Evolutionary conservation across 2,329 filamentous ascomycete species (phyloP).

Genomic region (Pezicula neosporulosa): DNA sequence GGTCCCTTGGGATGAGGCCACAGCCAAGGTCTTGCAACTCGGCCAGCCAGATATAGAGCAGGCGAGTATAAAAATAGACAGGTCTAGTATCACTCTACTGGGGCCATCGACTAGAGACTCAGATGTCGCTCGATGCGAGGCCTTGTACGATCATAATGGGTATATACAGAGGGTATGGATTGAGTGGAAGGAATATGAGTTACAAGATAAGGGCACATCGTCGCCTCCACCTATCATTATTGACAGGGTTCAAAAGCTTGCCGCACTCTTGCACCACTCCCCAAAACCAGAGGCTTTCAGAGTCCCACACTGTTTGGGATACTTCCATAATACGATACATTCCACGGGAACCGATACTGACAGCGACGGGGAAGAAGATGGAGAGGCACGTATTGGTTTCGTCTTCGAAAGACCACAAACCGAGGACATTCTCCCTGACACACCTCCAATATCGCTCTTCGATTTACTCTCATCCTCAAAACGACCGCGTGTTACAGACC

Average conservation of each 20-base stretch:
- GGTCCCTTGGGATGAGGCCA: conserved; percentile 31
- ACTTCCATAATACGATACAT: conserved; percentile 39
- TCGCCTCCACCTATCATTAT: conserved; percentile 38
- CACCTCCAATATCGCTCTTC: conserved; percentile 43
- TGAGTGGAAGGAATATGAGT: conserved; percentile 49
- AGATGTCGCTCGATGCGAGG: conserved; percentile 32
- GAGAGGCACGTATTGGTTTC: conserved; percentile 44
- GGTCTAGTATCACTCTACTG: conserved; percentile 9
- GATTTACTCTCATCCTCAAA: conserved; percentile 38
- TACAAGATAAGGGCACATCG: conserved; percentile 26
- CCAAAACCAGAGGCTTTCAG: conserved; percentile 47
- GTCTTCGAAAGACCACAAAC: conserved; percentile 47
- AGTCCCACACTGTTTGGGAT: conserved; percentile 48
- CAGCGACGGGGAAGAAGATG: conserved; percentile 36
- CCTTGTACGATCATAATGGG: conserved; percentile 32
- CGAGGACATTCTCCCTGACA: conserved; percentile 27
- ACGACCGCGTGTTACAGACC: conserved; percentile 47
- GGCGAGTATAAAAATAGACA: conserved; percentile 14
- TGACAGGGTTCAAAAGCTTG: conserved; percentile 42
- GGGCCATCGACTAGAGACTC: background rate
- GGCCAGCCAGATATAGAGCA: conserved; percentile 29
- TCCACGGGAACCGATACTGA: conserved; percentile 1
- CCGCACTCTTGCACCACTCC: conserved; percentile 42
- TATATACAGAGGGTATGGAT: conserved; percentile 40
- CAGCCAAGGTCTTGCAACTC: conserved; percentile 36